A percentile compares a stretch with the other conserved stretches of the same genome.
These are phyloP conservation scores for Epichloe uncinata DNA, from an alignment of 2,329 filamentous ascomycete species.

Conservation along the genomic window DNA sequence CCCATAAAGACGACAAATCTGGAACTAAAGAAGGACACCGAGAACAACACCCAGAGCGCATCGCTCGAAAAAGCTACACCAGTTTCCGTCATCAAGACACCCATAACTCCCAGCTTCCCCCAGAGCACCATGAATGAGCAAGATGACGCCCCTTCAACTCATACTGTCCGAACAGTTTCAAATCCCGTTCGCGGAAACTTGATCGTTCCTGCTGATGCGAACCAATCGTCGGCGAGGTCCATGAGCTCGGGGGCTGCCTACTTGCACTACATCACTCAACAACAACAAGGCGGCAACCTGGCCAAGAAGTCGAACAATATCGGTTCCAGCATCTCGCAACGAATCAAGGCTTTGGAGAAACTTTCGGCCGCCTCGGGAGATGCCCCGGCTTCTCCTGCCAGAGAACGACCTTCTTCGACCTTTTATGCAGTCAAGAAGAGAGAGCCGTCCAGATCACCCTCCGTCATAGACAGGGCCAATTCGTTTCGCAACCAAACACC, in stretches of 20 bases:
- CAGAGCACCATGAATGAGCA: constrained; percentile 10
- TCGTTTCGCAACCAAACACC: constrained; percentile 21
- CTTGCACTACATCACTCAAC: constrained; percentile 40
- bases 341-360: constrained; percentile 87
- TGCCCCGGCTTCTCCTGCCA: constrained; percentile 8
- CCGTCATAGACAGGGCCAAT: constrained; percentile 29
- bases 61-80: constrained; percentile 75
- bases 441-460: constrained; percentile 31
- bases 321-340: constrained; percentile 81
- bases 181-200: constrained; percentile 30
- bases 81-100: constrained; percentile 68
- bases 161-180: constrained; percentile 34
- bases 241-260: constrained; percentile 47
- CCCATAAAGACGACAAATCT: constrained; percentile 38
- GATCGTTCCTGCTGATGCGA: constrained; percentile 31
- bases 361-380: constrained; percentile 36
- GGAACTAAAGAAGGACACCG: constrained; percentile 47
- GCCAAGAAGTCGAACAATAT: constrained; percentile 56
- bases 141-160: constrained; percentile 7
- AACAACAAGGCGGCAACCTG: constrained; percentile 34
- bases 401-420: constrained; percentile 35
- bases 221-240: constrained; percentile 35
- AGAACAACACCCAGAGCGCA: constrained; percentile 75
- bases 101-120: constrained; percentile 53
- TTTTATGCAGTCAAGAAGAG: constrained; percentile 47